These are phyloP conservation scores for Gleditsia sinensis DNA, from an alignment of 306 rosid genomes.

Conservation along the genomic window DNA sequence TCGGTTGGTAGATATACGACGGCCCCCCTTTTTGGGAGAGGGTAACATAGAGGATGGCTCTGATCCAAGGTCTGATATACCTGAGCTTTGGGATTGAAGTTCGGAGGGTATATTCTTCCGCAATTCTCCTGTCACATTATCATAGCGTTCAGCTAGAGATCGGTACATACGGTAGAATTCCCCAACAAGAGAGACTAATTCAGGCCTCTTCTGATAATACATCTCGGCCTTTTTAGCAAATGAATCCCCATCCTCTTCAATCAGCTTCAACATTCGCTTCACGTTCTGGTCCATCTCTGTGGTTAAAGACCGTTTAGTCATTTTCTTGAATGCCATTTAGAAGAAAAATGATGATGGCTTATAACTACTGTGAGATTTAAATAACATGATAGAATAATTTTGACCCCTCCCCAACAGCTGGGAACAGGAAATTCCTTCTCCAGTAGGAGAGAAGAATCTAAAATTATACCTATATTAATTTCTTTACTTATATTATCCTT, in stretches of 20 bases:
- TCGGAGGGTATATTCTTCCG: slow-evolving; percentile 73
- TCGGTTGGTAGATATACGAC: slow-evolving; percentile 60
- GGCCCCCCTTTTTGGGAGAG: slow-evolving; percentile 54
- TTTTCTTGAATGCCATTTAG: slow-evolving; percentile 48
- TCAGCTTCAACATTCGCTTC: slow-evolving; percentile 74
- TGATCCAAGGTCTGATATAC: slow-evolving; percentile 65
- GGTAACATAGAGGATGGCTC: slow-evolving; percentile 57
- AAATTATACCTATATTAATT: slow-evolving; percentile 28
- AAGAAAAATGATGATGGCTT: slow-evolving; percentile 23
- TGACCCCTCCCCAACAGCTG: slow-evolving; percentile 36
- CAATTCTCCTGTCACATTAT: slow-evolving; percentile 82
- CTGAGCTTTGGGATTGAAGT: slow-evolving; percentile 84
- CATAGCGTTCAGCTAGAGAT: slow-evolving; percentile 91
- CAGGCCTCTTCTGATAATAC: slow-evolving; percentile 71
- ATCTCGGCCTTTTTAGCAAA: slow-evolving; percentile 94
- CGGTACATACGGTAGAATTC: slow-evolving; percentile 87
- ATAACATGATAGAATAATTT: slow-evolving; percentile 24
- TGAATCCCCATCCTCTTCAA: slow-evolving; percentile 82
- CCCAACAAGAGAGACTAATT: slow-evolving; percentile 83
- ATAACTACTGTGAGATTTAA: slow-evolving; percentile 7
- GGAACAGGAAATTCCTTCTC: slow-evolving; percentile 32
- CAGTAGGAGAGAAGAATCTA: slow-evolving; percentile 26
- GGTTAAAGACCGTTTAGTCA: slow-evolving; percentile 48
- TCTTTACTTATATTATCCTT: slow-evolving; percentile 44
- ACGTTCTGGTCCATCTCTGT: slow-evolving; percentile 64